phyloP scores from a whole-genome alignment of 139 green algal species.

The Chlamydomonas incerta region DNA sequence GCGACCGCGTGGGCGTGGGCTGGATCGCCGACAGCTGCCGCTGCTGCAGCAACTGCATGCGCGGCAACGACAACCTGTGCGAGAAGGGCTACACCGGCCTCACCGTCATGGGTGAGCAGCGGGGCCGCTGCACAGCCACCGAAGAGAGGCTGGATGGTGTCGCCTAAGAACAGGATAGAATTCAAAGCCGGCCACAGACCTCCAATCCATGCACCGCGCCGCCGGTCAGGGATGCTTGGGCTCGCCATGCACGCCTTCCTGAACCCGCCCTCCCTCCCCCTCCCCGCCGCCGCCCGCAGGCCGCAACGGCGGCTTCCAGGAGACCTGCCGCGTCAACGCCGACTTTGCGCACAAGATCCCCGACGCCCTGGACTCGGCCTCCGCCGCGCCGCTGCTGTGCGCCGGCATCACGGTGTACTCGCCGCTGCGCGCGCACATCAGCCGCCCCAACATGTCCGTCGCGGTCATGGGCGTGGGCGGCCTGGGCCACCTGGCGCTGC shows the following conservation, averaged over 20 bases:
- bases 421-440: conserved; percentile 43
- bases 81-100: conserved; percentile 58
- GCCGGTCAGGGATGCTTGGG: too few species aligned
- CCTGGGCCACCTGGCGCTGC: conserved; percentile 65
- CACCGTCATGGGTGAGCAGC: conserved; percentile 45
- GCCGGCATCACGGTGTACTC: conserved; percentile 55
- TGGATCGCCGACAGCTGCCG: conserved; percentile 69
- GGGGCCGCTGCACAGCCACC: too few species aligned
- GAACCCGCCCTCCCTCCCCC: background rate
- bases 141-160: too few species aligned
- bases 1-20: conserved; percentile 61
- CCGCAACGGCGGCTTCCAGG: conserved; percentile 55
- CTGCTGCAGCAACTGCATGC: conserved; percentile 62
- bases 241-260: too few species aligned
- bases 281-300: conserved; percentile 8
- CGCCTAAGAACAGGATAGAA: too few species aligned
- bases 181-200: too few species aligned
- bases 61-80: conserved; percentile 70
- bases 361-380: conserved; percentile 45
- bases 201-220: too few species aligned
- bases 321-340: conserved; percentile 34
- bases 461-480: conserved; percentile 66
- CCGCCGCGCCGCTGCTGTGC: conserved; percentile 60
- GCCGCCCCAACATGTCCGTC: conserved; percentile 48
- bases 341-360: conserved; percentile 62